Conservation (phyloP, 1,284 basidiomycete species). For the Amylostereum chailletii region DNA sequence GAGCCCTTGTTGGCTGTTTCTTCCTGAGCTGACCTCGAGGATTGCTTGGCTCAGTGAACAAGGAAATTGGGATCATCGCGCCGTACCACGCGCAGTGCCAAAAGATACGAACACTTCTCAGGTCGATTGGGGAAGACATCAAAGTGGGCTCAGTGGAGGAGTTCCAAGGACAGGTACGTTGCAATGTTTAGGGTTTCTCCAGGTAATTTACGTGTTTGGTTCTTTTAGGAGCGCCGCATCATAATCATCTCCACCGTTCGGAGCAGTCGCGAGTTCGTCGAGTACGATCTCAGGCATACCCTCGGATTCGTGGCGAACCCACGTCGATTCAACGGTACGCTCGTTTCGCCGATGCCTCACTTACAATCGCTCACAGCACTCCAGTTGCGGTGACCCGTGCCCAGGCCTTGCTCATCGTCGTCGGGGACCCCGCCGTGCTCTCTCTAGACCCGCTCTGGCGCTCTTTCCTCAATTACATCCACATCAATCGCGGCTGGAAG, state of each 20-base stretch:
- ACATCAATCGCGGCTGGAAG: slow-evolving; percentile 39
- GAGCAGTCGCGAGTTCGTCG: slow-evolving; percentile 46
- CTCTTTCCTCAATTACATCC: slow-evolving; percentile 41
- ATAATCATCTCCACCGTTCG: slow-evolving; percentile 63
- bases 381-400: slow-evolving; percentile 51
- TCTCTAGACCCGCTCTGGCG: slow-evolving; percentile 52
- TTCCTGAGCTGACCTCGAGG: slow-evolving; percentile 12
- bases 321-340: slow-evolving; percentile 54
- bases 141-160: slow-evolving; percentile 61
- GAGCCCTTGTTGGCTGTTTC: not conserved
- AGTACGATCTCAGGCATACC: slow-evolving; percentile 46
- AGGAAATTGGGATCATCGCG: slow-evolving; percentile 53
- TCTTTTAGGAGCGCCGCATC: slow-evolving; percentile 45
- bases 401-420: slow-evolving; percentile 43
- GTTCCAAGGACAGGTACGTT: slow-evolving; percentile 53
- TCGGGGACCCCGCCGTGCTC: slow-evolving; percentile 46
- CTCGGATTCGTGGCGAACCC: slow-evolving; percentile 59
- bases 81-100: slow-evolving; percentile 53
- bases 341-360: too few relatives aligned
- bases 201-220: not conserved
- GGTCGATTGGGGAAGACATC: slow-evolving; percentile 24
- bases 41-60: slow-evolving; percentile 18
- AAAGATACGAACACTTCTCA: slow-evolving; percentile 32
- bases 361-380: not conserved
- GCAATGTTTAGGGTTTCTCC: not conserved